Conservation (phyloP, 148 eudicot genomes). For the Arbutus unedo region DNA sequence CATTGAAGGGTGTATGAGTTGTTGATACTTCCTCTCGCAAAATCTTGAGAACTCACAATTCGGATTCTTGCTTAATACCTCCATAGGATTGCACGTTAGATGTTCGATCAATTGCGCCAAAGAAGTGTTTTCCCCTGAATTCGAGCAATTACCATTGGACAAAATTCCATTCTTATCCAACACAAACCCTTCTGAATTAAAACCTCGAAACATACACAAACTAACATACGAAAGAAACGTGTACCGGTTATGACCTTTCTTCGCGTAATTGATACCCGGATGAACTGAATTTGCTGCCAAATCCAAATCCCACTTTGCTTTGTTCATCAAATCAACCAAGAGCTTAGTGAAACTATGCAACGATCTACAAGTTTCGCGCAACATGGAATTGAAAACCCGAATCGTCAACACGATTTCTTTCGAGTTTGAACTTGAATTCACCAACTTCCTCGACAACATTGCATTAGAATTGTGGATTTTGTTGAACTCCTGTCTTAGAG, state of each 20-base stretch:
- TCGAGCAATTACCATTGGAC: slow-evolving; percentile 21
- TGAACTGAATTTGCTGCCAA: slow-evolving; percentile 63
- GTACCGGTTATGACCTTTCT: slow-evolving; percentile 63
- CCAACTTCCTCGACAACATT: slow-evolving; percentile 38
- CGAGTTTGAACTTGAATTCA: slow-evolving; percentile 19
- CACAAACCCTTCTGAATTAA: slow-evolving; percentile 57
- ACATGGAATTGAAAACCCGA: slow-evolving; percentile 67
- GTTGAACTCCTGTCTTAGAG: slow-evolving; percentile 45
- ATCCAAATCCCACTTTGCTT: slow-evolving; percentile 85
- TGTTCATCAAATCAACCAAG: slow-evolving; percentile 76
- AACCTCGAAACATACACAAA: slow-evolving; percentile 74
- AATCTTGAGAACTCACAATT: slow-evolving; percentile 60
- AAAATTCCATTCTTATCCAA: slow-evolving; percentile 27
- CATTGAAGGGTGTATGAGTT: slow-evolving; percentile 78
- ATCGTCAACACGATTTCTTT: slow-evolving; percentile 58
- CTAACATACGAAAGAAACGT: slow-evolving; percentile 80
- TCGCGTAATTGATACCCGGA: slow-evolving; percentile 46
- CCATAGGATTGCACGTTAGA: slow-evolving; percentile 58
- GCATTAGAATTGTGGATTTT: slow-evolving; percentile 38
- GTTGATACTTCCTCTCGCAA: slow-evolving; percentile 77
- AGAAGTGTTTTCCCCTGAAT: slow-evolving; percentile 23
- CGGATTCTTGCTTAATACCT: slow-evolving; percentile 57
- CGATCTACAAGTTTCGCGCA: slow-evolving; percentile 48
- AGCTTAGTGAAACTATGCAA: slow-evolving; percentile 61
- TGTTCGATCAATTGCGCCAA: slow-evolving; percentile 63